These are phyloP conservation scores for Mucor piriformis DNA, from an alignment of 371 early-diverging fungal species.

Conservation along the genomic window DNA sequence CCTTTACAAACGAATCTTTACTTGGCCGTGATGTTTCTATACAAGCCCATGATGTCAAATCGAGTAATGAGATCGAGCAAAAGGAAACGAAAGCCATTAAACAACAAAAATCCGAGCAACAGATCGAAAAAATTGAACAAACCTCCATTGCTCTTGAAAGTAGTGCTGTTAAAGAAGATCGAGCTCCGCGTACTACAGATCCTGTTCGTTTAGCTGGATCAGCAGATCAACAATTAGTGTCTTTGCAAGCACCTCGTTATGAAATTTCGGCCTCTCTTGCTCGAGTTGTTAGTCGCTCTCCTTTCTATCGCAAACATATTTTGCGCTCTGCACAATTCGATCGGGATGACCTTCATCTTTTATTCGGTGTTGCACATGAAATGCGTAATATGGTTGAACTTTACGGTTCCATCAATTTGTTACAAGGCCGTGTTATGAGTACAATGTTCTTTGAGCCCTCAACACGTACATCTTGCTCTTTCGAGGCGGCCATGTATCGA, in stretches of 20 bases:
- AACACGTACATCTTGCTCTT: conserved; percentile 91
- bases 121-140: conserved; percentile 2
- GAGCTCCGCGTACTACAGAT: conserved; percentile 20
- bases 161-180: conserved; percentile 11
- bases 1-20: conserved; percentile 41
- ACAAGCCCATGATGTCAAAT: conserved; percentile 44
- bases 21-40: conserved; percentile 61
- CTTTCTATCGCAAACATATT: conserved; percentile 93
- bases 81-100: conserved; percentile 16
- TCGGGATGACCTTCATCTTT: conserved; percentile 87
- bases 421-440: conserved; percentile 90
- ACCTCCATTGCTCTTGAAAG: conserved; percentile 2
- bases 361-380: conserved; percentile 97
- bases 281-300: conserved; percentile 73
- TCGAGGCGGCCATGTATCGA: conserved; percentile 94
- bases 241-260: conserved; percentile 34
- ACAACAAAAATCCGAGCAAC: conserved; percentile 8
- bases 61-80: conserved; percentile 16
- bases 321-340: conserved; percentile 88
- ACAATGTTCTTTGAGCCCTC: conserved; percentile 97
- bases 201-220: conserved; percentile 43
- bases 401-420: conserved; percentile 79
- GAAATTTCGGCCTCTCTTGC: conserved; percentile 70
- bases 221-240: conserved; percentile 36
- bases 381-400: conserved; percentile 93